These are phyloP conservation scores for Paracoccidioides lutzii DNA, from an alignment of 2,329 filamentous ascomycete genomes.

Conservation along the genomic window DNA sequence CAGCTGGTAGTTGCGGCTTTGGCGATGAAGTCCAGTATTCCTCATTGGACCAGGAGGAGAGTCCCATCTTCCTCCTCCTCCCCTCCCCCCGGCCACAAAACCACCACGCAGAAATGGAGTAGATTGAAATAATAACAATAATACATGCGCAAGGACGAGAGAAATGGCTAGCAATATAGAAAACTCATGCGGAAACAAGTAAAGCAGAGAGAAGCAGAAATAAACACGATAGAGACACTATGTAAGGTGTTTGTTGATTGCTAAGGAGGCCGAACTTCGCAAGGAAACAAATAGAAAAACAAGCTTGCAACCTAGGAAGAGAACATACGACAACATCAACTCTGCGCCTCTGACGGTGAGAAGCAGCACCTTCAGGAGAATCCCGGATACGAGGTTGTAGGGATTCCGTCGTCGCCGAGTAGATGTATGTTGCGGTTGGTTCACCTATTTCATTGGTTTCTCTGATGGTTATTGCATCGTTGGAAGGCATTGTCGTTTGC, in stretches of 20 bases:
- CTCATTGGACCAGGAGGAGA: neutral
- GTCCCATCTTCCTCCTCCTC: neutral
- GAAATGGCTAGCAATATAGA: too few relatives aligned
- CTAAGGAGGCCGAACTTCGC: too few relatives aligned
- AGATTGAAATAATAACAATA: too few relatives aligned
- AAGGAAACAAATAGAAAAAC: neutral
- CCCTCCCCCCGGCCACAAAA: neutral
- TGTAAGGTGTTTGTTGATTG: too few relatives aligned
- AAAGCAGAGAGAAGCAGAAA: too few relatives aligned
- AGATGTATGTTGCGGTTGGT: constrained; percentile 38
- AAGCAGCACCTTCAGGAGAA: neutral
- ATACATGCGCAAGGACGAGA: too few relatives aligned
- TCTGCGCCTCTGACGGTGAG: constrained; percentile 17
- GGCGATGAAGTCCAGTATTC: neutral
- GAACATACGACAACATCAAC: constrained; percentile 33
- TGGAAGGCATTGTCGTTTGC: constrained; percentile 12
- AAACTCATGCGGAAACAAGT: too few relatives aligned
- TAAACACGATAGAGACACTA: too few relatives aligned
- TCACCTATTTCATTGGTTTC: constrained; percentile 40
- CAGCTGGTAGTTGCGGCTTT: neutral
- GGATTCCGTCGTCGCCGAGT: constrained; percentile 19
- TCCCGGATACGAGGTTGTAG: neutral
- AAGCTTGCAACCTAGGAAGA: neutral
- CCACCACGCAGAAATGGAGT: neutral
- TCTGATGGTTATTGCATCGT: constrained; percentile 16